These are phyloP conservation scores for Xylaria arbuscula DNA, from an alignment of 2,329 filamentous ascomycete species.

Conservation along the genomic window DNA sequence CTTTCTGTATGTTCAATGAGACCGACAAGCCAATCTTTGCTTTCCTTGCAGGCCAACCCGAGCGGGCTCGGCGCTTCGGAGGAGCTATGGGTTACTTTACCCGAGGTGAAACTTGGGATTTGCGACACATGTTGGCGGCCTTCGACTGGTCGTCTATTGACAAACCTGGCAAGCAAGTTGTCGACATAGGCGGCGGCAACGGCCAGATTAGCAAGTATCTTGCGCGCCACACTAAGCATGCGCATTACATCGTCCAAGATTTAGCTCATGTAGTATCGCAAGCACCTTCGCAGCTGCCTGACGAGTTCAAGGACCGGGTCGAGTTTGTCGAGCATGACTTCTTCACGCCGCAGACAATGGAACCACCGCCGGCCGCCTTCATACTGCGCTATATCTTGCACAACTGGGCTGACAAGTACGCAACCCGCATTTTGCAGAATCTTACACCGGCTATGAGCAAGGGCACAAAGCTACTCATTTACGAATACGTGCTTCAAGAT, in stretches of 20 bases:
- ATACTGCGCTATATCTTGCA: slow-evolving; percentile 39
- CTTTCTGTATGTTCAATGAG: slow-evolving; percentile 31
- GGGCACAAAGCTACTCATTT: slow-evolving; percentile 35
- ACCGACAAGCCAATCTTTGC: slow-evolving; percentile 28
- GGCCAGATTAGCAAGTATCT: slow-evolving; percentile 33
- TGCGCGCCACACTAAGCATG: slow-evolving; percentile 24
- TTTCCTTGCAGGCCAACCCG: slow-evolving; percentile 24
- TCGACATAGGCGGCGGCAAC: slow-evolving; percentile 34
- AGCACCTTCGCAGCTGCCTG: slow-evolving; percentile 29
- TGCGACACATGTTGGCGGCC: slow-evolving; percentile 30
- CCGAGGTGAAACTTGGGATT: slow-evolving; percentile 33
- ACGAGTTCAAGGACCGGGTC: slow-evolving; percentile 27
- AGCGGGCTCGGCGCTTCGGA: slow-evolving; percentile 33
- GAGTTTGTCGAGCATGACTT: slow-evolving; percentile 34
- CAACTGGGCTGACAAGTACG: slow-evolving; percentile 41
- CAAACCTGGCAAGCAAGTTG: slow-evolving; percentile 26
- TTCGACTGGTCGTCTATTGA: slow-evolving; percentile 34
- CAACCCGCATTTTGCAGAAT: slow-evolving; percentile 33
- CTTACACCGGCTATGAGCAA: slow-evolving; percentile 39
- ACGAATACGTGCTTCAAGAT: slow-evolving; percentile 34
- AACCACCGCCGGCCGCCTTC: slow-evolving; percentile 25
- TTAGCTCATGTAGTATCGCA: slow-evolving; percentile 28
- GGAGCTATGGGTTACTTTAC: slow-evolving; percentile 30
- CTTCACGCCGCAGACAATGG: slow-evolving; percentile 28
- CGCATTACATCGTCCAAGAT: slow-evolving; percentile 33